Evolutionary conservation across 1,284 basidiomycete species (phyloP), one percentile per base, ranked within the genome.

Genomic region (Bondarzewia mesenterica): DNA sequence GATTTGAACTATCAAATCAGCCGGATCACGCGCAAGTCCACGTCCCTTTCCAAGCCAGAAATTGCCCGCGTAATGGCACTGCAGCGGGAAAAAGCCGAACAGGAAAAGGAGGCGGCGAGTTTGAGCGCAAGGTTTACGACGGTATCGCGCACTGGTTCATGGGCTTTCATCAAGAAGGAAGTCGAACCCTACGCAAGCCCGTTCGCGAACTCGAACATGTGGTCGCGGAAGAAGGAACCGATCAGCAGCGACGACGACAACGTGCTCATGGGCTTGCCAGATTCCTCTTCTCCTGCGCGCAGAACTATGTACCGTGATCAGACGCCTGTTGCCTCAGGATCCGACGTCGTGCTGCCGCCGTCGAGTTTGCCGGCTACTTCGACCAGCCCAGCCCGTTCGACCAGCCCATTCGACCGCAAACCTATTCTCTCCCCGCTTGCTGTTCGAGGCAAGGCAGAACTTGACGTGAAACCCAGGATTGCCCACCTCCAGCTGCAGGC

Each of bases 41-140:
- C 44, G n/a, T n/a, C n/a, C 7, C 62, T 59, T 44, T 58, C 57
- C 8, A 63, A 63, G 52, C 50, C 57, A 0, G 67, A 72, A 35
- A 7, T 49, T 7, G 68, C 62, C 2, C 56, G 64, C 22, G 57
- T 68, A 5, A 16, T 14, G 1, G 57, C 52, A 0, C 52, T 58
- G 22, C 50, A 54, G 12, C 22, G 22, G 2, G 52, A 62, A 21
- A 35, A 68, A 5, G 38, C 37, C 8, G 48, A 46, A 0, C 53
- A 68, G 15, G 52, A 56, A 15, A 45, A 47, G 7, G 42, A 53
- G 43, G 68, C 63, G 48, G 58, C 60, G 8, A 47, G 57, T 12
- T 53, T 57, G 25, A 32, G 29, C 5, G 29, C 29, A n/a, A 32
- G n/a, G 29, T 12, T 32, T 44, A 66, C 63, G 0, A 46, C 47